Percentiles rank a stretch among this genome's conserved stretches.
phyloP scores from a whole-genome alignment of 73 alveolate species.

The Paramecium octaurelia region DNA sequence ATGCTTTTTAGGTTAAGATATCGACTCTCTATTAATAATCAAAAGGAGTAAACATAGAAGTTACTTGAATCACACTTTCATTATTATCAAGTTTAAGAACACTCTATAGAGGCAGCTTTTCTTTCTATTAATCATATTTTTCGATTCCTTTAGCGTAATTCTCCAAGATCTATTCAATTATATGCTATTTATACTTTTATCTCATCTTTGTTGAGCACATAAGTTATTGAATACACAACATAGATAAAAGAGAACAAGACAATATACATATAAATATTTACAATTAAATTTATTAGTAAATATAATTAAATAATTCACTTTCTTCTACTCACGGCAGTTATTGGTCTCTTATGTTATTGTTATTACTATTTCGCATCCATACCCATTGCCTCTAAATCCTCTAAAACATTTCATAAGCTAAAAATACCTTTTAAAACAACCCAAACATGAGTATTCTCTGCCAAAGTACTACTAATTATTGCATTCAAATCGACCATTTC shows the following conservation, averaged over 20 bases:
- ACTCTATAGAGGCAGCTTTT: not conserved
- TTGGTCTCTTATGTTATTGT: constrained; percentile 14
- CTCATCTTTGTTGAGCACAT: not conserved
- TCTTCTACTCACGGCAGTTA: constrained; percentile 26
- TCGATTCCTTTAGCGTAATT: not conserved
- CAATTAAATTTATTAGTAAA: not conserved
- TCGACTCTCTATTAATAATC: not conserved
- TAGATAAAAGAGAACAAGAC: not conserved
- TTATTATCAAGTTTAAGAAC: not conserved
- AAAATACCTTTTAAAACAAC: constrained; percentile 58
- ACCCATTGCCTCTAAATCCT: constrained; percentile 53
- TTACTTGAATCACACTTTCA: not conserved
- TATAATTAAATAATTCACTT: not conserved
- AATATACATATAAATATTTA: not conserved
- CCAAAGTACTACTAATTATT: constrained; percentile 32
- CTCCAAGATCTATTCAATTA: not conserved
- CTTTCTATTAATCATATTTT: not conserved
- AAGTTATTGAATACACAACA: constrained; percentile 8
- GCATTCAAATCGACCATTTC: constrained; percentile 60
- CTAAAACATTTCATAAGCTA: not conserved
- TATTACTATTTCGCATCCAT: not conserved
- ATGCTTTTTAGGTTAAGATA: not conserved
- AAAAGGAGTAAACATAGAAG: not conserved
- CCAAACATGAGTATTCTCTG: constrained; percentile 66
- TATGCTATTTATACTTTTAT: not conserved